Percentiles rank a stretch among this genome's conserved stretches.
Conservation (phyloP, 2,329 filamentous ascomycete species). For the Fusarium sp. region DNA sequence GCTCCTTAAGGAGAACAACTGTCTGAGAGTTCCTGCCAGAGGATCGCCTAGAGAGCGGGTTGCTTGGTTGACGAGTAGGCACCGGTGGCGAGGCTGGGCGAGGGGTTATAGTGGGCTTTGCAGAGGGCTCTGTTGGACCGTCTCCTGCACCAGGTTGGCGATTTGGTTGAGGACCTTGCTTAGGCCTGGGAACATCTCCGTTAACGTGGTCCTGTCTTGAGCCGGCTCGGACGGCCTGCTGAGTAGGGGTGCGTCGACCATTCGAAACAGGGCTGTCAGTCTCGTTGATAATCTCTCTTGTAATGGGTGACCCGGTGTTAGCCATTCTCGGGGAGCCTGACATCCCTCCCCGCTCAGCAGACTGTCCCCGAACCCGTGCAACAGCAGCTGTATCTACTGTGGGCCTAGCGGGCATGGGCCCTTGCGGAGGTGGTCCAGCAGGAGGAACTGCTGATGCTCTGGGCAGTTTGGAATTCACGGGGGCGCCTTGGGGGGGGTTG, state of each 20-base stretch:
- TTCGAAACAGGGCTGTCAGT: constrained; percentile 69
- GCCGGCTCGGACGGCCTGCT: constrained; percentile 58
- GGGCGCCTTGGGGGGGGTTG: constrained; percentile 52
- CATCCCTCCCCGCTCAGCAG: constrained; percentile 61
- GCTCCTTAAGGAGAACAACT: constrained; percentile 85
- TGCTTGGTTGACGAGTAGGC: constrained; percentile 70
- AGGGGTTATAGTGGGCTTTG: constrained; percentile 52
- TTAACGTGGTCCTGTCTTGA: constrained; percentile 56
- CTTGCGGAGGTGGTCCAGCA: constrained; percentile 69
- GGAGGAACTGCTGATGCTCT: constrained; percentile 54
- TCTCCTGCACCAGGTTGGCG: constrained; percentile 79
- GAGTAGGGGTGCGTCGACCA: constrained; percentile 76
- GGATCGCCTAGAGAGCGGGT: constrained; percentile 72
- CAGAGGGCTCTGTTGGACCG: constrained; percentile 72
- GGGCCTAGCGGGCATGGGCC: constrained; percentile 67
- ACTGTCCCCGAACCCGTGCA: constrained; percentile 65
- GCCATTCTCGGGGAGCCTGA: constrained; percentile 56
- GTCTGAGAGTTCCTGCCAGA: constrained; percentile 76
- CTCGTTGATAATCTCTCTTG: constrained; percentile 55
- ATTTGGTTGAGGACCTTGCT: constrained; percentile 49
- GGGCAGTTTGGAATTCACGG: constrained; percentile 56
- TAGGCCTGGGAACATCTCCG: constrained; percentile 53
- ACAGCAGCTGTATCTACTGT: constrained; percentile 58
- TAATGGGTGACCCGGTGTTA: constrained; percentile 59
- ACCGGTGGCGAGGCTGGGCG: constrained; percentile 73